Percentiles rank a stretch among this genome's conserved stretches.
phyloP scores from a whole-genome alignment of 1,284 basidiomycete species.

The Mycena citricolor region DNA sequence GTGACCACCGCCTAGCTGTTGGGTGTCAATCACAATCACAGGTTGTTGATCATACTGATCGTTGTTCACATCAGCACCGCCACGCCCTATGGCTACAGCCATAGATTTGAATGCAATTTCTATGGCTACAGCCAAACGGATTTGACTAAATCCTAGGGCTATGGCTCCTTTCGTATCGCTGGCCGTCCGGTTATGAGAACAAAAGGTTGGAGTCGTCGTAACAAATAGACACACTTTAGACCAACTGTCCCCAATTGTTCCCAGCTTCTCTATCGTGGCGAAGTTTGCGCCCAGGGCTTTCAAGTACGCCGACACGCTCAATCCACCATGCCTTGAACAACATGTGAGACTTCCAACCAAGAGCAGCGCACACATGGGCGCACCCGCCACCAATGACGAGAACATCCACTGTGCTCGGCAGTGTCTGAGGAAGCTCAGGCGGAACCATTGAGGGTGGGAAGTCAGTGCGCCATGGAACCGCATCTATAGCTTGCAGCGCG shows the following conservation, averaged over 20 bases:
- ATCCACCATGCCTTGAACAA: slow-evolving; percentile 12
- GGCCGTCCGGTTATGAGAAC: too few relatives aligned
- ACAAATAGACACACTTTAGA: slow-evolving; percentile 10
- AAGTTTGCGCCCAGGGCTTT: slow-evolving; percentile 20
- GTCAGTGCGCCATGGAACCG: slow-evolving; percentile 10
- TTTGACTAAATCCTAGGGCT: too few relatives aligned
- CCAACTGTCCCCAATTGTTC: slow-evolving; percentile 23
- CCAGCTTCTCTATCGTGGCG: slow-evolving; percentile 17
- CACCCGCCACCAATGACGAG: slow-evolving; percentile 21
- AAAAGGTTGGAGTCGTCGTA: too few relatives aligned
- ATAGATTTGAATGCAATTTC: too few relatives aligned
- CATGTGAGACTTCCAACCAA: neutral
- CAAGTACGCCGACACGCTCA: slow-evolving; percentile 20
- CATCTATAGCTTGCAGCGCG: slow-evolving; percentile 11
- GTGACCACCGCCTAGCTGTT: too few relatives aligned
- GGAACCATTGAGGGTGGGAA: neutral
- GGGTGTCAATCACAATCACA: too few relatives aligned
- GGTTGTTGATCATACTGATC: too few relatives aligned
- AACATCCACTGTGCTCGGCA: slow-evolving; percentile 19
- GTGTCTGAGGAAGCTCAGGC: neutral
- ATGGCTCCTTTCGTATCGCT: too few relatives aligned
- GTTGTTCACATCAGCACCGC: too few relatives aligned
- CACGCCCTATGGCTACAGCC: too few relatives aligned
- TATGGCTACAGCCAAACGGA: too few relatives aligned
- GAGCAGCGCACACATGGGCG: neutral